Evolutionary conservation across 192 early-diverging fungal species (phyloP).

Genomic region (Coemansia erecta): DNA sequence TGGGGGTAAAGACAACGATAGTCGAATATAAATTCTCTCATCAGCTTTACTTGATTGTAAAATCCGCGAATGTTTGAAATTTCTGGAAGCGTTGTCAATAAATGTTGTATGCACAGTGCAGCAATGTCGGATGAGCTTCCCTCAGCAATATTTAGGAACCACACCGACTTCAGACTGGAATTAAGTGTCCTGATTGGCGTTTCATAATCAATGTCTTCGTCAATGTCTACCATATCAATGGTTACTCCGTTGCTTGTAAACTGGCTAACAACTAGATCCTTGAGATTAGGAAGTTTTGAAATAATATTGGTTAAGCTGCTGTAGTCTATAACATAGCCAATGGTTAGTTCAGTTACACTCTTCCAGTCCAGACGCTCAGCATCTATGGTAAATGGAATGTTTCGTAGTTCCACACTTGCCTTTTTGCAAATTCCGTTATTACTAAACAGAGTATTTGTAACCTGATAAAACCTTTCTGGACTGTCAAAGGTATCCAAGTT

Average conservation of each 20-base stretch:
- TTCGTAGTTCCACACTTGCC: slow-evolving; percentile 3
- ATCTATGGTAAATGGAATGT: not conserved
- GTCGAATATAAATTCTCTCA: not conserved
- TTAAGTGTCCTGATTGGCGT: not conserved
- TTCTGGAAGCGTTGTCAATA: not conserved
- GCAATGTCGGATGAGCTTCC: not conserved
- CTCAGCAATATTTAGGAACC: slow-evolving; percentile 6
- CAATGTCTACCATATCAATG: not conserved
- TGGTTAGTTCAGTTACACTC: slow-evolving; percentile 1
- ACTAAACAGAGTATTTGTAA: slow-evolving; percentile 2
- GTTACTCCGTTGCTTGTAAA: not conserved
- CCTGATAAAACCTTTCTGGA: slow-evolving; percentile 2
- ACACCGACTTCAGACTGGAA: not conserved
- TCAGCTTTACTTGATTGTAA: not conserved
- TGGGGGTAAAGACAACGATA: slow-evolving; percentile 3
- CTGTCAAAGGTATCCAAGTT: slow-evolving; percentile 5
- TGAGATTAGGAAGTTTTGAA: not conserved
- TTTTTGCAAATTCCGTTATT: not conserved
- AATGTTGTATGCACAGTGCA: slow-evolving; percentile 2
- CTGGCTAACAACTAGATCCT: slow-evolving; percentile 2
- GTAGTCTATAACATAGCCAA: slow-evolving; percentile 1
- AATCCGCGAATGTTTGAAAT: not conserved
- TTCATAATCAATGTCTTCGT: not conserved
- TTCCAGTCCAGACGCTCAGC: slow-evolving; percentile 3
- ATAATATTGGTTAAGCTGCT: not conserved